Percentiles rank a stretch among this genome's conserved stretches.
Evolutionary conservation across 2,329 filamentous ascomycete genomes (phyloP).

Genomic region (Penicillium sp.): DNA sequence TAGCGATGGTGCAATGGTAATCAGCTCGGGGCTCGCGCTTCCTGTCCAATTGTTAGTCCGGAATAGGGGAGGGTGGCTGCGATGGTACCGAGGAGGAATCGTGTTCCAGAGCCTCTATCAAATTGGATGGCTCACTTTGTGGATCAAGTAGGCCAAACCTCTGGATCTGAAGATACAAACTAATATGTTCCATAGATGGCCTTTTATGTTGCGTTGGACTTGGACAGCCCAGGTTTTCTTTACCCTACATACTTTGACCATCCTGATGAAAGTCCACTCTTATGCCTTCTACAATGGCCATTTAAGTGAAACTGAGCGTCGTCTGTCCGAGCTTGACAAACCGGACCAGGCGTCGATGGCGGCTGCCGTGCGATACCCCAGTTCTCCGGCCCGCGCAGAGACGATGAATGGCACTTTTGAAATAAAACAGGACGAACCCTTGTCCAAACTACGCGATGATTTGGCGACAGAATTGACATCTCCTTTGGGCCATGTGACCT

Average conservation of each 20-base stretch:
- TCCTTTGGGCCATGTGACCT: conserved; percentile 82
- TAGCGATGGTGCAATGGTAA: conserved; percentile 81
- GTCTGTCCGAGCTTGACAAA: conserved; percentile 77
- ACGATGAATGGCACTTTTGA: conserved; percentile 29
- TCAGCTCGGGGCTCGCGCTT: conserved; percentile 65
- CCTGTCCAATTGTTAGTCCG: conserved; percentile 69
- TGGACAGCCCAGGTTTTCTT: conserved; percentile 98
- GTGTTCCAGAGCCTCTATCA: conserved; percentile 80
- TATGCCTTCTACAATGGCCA: conserved; percentile 99
- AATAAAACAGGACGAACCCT: conserved; percentile 44
- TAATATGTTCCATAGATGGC: conserved; percentile 49
- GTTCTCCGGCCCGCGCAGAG: conserved; percentile 36
- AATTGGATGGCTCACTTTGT: conserved; percentile 70
- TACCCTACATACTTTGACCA: conserved; percentile 79
- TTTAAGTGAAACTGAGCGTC: conserved; percentile 78
- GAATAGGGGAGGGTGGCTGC: conserved; percentile 52
- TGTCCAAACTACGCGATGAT: conserved; percentile 73
- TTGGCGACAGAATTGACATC: conserved; percentile 89
- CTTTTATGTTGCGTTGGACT: conserved; percentile 83
- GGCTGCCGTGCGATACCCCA: conserved; percentile 73
- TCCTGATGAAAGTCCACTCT: conserved; percentile 99
- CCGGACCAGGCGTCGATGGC: conserved; percentile 52
- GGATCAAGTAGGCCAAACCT: conserved; percentile 59
- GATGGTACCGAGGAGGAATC: conserved; percentile 76
- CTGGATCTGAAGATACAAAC: not conserved